These are phyloP conservation scores for Saccharum hybrid DNA, from an alignment of 202 grass and related monocot species.

Conservation along the genomic window DNA sequence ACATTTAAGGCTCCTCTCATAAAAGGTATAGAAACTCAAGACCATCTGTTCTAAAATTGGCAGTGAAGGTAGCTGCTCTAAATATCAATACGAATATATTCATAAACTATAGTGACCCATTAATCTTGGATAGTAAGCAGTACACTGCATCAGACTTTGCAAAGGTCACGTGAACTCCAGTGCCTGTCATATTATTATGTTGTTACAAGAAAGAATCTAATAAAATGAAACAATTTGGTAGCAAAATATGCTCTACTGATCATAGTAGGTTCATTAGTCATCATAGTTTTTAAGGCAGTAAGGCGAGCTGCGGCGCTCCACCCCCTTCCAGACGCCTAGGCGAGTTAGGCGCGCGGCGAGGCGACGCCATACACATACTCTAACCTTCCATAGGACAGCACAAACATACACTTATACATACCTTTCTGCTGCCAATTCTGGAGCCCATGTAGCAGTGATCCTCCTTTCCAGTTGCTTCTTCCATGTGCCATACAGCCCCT, in stretches of 20 bases:
- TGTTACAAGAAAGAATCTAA: conserved; percentile 1
- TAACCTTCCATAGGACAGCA: too few relatives aligned
- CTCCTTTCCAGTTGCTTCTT: too few relatives aligned
- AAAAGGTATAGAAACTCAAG: neutral
- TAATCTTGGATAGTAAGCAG: conserved; percentile 8
- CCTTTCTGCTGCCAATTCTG: too few relatives aligned
- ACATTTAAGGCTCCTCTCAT: conserved; percentile 1
- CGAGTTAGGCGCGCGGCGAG: too few relatives aligned
- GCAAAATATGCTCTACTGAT: conserved; percentile 13
- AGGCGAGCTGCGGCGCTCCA: too few relatives aligned
- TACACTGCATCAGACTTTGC: neutral
- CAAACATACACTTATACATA: too few relatives aligned
- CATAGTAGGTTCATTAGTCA: neutral
- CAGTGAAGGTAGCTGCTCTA: neutral
- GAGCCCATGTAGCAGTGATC: too few relatives aligned
- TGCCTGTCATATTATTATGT: neutral
- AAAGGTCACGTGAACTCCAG: neutral
- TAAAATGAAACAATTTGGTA: neutral
- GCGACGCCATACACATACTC: too few relatives aligned
- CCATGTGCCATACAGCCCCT: too few relatives aligned
- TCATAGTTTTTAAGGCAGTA: too few relatives aligned
- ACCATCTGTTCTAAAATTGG: neutral
- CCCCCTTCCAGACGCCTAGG: too few relatives aligned
- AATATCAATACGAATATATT: conserved; percentile 7
- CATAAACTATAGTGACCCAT: neutral